These are phyloP conservation scores for Loxodes magnus DNA, from an alignment of 73 alveolate species.

Conservation along the genomic window DNA sequence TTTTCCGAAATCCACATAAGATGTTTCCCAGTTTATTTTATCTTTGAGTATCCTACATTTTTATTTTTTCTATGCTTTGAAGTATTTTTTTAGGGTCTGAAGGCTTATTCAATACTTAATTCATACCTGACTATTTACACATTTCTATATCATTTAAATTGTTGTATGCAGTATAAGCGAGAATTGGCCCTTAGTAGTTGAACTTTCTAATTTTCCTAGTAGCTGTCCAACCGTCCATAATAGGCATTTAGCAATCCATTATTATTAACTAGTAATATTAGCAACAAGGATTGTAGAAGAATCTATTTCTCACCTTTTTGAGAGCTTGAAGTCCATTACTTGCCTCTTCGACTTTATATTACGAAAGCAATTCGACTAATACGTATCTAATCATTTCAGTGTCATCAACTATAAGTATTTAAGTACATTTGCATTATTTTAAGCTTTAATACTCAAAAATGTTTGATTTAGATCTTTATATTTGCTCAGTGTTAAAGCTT, in stretches of 20 bases:
- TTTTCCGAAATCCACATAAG: too few species aligned
- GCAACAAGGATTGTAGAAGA: too few species aligned
- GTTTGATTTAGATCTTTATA: too few species aligned
- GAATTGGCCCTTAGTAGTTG: neutral
- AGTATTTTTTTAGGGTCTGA: too few species aligned
- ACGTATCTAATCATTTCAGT: neutral
- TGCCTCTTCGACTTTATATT: neutral
- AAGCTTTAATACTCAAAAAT: neutral
- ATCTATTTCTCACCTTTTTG: too few species aligned
- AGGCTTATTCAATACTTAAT: neutral
- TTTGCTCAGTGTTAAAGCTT: too few species aligned
- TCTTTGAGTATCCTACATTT: too few species aligned
- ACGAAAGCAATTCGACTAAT: neutral
- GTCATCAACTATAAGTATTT: neutral
- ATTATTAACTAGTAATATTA: neutral
- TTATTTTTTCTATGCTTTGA: too few species aligned
- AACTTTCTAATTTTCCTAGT: neutral
- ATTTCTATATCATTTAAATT: neutral
- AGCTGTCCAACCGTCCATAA: neutral
- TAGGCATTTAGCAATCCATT: conserved; percentile 3
- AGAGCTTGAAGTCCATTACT: neutral
- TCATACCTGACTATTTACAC: conserved; percentile 1
- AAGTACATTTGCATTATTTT: neutral
- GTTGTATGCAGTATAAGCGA: conserved; percentile 1
- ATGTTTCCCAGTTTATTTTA: too few species aligned